Evolutionary conservation across 2,329 filamentous ascomycete species (phyloP).

Genomic region (Juglanconis sp.): DNA sequence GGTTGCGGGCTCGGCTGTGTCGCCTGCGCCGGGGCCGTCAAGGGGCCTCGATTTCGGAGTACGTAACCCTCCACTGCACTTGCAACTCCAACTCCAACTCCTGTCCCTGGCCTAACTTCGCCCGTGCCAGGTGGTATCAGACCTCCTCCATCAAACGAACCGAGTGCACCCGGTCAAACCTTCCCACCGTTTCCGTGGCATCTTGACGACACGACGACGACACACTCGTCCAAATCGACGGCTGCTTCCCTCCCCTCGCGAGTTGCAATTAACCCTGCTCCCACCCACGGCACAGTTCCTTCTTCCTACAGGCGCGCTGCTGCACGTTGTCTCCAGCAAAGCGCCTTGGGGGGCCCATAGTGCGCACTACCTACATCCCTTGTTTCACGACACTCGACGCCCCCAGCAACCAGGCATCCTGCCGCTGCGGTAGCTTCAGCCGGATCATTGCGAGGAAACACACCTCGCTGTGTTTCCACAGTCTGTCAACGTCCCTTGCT

Average conservation of each 20-base stretch:
- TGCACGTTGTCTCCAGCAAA: neutral
- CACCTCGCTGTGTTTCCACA: neutral
- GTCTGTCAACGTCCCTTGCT: neutral
- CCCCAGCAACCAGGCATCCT: neutral
- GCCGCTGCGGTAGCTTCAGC: neutral
- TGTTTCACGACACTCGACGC: neutral
- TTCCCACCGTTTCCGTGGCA: neutral
- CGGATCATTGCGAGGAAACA: neutral
- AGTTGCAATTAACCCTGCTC: neutral
- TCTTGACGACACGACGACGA: neutral
- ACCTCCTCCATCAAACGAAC: conserved; percentile 1
- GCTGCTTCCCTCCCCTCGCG: neutral
- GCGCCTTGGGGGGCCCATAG: neutral
- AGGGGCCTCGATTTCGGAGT: neutral
- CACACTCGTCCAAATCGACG: neutral
- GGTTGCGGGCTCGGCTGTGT: no score
- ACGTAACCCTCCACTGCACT: neutral
- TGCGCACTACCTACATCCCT: neutral
- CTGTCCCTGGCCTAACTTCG: neutral
- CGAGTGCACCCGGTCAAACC: neutral
- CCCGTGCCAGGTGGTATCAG: conserved; percentile 2
- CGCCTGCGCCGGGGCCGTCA: no score
- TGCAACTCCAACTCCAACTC: neutral
- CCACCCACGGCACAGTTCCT: neutral
- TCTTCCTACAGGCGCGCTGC: neutral